These are phyloP conservation scores for Penicillium odoratum DNA, from an alignment of 495 filamentous ascomycete species.

Conservation along the genomic window DNA sequence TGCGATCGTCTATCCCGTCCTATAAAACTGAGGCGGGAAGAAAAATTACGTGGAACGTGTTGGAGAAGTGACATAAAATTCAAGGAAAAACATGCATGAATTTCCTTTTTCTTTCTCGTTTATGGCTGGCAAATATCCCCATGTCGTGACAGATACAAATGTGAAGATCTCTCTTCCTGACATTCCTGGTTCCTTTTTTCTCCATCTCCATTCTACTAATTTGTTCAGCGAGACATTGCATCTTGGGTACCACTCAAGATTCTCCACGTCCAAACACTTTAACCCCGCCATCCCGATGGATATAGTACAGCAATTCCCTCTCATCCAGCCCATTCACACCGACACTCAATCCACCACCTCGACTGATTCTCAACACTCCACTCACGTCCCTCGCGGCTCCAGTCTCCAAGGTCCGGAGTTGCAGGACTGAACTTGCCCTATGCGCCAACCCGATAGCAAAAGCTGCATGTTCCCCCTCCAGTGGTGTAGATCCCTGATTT, in stretches of 20 bases:
- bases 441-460: slow-evolving; percentile 73
- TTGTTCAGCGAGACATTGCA: not conserved
- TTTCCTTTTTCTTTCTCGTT: slow-evolving; percentile 44
- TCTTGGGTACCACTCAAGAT: slow-evolving; percentile 20
- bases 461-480: slow-evolving; percentile 64
- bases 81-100: slow-evolving; percentile 44
- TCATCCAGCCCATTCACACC: slow-evolving; percentile 49
- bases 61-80: slow-evolving; percentile 33
- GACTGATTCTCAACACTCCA: slow-evolving; percentile 78
- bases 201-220: not conserved
- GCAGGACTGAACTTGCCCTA: slow-evolving; percentile 65
- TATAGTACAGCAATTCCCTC: slow-evolving; percentile 77
- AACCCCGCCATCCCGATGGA: slow-evolving; percentile 74
- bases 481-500: slow-evolving; percentile 52
- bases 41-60: slow-evolving; percentile 27
- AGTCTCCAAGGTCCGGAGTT: slow-evolving; percentile 74
- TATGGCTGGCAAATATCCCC: slow-evolving; percentile 48
- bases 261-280: slow-evolving; percentile 77
- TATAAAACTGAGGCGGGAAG: slow-evolving; percentile 14
- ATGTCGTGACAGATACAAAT: slow-evolving; percentile 44
- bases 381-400: slow-evolving; percentile 88
- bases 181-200: slow-evolving; percentile 24
- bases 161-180: slow-evolving; percentile 43
- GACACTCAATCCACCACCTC: slow-evolving; percentile 49
- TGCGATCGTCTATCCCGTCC: slow-evolving; percentile 32